These are phyloP conservation scores for Syncephalastrum contaminatum DNA, from an alignment of 371 early-diverging fungal species.

Conservation along the genomic window DNA sequence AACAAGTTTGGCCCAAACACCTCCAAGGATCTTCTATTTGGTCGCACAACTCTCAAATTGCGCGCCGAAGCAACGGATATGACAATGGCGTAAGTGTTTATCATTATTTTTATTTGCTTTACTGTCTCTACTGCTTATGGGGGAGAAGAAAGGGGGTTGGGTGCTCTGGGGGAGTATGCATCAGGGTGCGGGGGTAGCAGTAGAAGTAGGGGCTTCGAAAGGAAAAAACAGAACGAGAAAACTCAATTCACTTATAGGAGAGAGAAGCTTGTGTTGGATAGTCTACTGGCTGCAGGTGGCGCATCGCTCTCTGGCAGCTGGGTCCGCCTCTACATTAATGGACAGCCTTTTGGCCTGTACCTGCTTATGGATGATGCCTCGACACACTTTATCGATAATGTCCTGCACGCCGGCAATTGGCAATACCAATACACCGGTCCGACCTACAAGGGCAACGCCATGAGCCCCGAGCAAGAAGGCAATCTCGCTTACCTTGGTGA, in stretches of 20 bases:
- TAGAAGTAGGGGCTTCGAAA: too few species aligned
- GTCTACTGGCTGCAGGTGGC: slow-evolving; percentile 46
- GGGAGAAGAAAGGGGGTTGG: background rate
- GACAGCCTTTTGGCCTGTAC: slow-evolving; percentile 40
- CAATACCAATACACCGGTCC: slow-evolving; percentile 11
- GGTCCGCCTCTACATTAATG: slow-evolving; percentile 48
- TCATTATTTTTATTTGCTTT: background rate
- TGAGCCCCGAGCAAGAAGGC: slow-evolving; percentile 21
- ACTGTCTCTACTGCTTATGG: background rate
- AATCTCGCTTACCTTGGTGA: slow-evolving; percentile 33
- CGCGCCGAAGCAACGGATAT: slow-evolving; percentile 49
- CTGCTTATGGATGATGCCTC: slow-evolving; percentile 50
- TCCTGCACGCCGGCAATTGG: slow-evolving; percentile 26
- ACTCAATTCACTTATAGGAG: slow-evolving; percentile 19
- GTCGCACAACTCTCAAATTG: slow-evolving; percentile 45
- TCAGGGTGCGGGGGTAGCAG: too few species aligned
- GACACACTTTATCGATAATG: slow-evolving; percentile 41
- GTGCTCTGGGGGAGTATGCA: too few species aligned
- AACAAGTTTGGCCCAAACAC: slow-evolving; percentile 33
- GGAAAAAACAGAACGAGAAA: slow-evolving; percentile 3
- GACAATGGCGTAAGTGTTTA: slow-evolving; percentile 30
- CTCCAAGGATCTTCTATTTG: slow-evolving; percentile 20
- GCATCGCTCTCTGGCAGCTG: slow-evolving; percentile 44
- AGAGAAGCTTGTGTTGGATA: slow-evolving; percentile 43
- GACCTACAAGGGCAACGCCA: slow-evolving; percentile 31